Evolutionary conservation across 345 rosid species (phyloP).

Genomic region (Geranium brycei): DNA sequence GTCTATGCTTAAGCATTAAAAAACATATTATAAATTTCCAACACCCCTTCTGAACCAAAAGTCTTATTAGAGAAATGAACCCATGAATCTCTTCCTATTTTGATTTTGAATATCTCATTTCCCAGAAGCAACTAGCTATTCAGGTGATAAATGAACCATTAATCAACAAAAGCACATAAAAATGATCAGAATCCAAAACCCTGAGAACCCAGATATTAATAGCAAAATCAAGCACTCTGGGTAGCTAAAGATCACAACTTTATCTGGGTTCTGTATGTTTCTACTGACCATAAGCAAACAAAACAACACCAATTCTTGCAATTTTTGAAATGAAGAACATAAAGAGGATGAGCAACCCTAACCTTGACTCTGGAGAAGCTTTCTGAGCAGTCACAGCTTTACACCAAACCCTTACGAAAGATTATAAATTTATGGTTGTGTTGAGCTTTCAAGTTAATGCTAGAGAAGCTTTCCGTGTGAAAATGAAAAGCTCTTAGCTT

Average conservation of each 20-base stretch:
- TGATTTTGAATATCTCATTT: background rate
- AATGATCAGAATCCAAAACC: background rate
- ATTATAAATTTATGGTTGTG: background rate
- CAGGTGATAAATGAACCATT: too few relatives aligned
- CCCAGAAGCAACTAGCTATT: background rate
- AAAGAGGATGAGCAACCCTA: background rate
- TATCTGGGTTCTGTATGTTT: too few relatives aligned
- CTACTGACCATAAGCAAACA: too few relatives aligned
- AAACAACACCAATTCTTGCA: background rate
- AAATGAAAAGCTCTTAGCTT: background rate
- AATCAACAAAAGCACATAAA: too few relatives aligned
- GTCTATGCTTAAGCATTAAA: background rate
- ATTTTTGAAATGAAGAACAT: background rate
- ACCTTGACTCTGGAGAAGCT: background rate
- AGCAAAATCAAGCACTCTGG: background rate
- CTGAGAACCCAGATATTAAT: background rate
- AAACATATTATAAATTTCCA: background rate
- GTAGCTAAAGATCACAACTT: background rate
- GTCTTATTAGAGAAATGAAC: too few relatives aligned
- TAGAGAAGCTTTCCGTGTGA: background rate
- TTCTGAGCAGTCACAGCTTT: background rate
- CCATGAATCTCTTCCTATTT: background rate
- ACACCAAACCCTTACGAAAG: background rate
- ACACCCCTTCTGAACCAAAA: background rate
- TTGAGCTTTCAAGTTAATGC: background rate